phyloP scores from a whole-genome alignment of 2,329 filamentous ascomycete species.

The Parafenestella ontariensis region DNA sequence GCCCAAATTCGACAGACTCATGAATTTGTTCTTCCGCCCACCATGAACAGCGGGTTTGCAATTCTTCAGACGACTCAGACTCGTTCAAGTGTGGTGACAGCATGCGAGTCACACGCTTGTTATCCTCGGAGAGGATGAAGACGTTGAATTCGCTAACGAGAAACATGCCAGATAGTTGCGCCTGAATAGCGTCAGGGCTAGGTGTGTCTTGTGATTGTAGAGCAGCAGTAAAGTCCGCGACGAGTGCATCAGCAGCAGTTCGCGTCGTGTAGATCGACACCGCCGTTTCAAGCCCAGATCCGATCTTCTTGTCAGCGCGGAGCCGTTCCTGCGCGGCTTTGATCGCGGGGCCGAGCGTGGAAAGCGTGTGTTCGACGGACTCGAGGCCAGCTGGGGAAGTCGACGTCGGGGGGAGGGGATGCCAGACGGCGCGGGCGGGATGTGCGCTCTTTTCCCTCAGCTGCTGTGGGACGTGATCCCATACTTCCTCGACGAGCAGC shows the following conservation, averaged over 20 bases:
- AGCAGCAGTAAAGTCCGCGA: no score
- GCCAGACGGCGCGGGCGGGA: slow-evolving; percentile 34
- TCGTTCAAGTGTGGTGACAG: no score
- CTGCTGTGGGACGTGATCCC: slow-evolving; percentile 74
- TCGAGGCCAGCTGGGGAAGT: slow-evolving; percentile 25
- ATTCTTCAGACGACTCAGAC: no score
- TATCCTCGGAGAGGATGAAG: background rate
- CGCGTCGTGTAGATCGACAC: slow-evolving; percentile 55
- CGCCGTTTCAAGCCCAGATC: slow-evolving; percentile 80
- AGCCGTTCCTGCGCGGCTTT: slow-evolving; percentile 79
- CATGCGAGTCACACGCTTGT: no score
- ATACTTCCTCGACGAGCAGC: slow-evolving; percentile 85
- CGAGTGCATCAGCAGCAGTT: background rate
- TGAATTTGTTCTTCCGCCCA: slow-evolving; percentile 34
- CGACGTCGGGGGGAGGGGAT: slow-evolving; percentile 19
- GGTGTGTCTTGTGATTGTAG: no score
- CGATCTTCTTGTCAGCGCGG: slow-evolving; percentile 73
- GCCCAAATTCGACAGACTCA: slow-evolving; percentile 28
- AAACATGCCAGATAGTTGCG: slow-evolving; percentile 50
- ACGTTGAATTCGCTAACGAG: slow-evolving; percentile 51
- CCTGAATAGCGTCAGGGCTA: slow-evolving; percentile 1
- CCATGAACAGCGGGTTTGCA: slow-evolving; percentile 19
- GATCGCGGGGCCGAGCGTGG: slow-evolving; percentile 67
- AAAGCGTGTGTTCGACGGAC: slow-evolving; percentile 47
- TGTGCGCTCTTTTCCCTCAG: slow-evolving; percentile 56